Base-by-base conservation (phyloP, 495 filamentous ascomycete genomes). In the Lophium mytilinum region DNA sequence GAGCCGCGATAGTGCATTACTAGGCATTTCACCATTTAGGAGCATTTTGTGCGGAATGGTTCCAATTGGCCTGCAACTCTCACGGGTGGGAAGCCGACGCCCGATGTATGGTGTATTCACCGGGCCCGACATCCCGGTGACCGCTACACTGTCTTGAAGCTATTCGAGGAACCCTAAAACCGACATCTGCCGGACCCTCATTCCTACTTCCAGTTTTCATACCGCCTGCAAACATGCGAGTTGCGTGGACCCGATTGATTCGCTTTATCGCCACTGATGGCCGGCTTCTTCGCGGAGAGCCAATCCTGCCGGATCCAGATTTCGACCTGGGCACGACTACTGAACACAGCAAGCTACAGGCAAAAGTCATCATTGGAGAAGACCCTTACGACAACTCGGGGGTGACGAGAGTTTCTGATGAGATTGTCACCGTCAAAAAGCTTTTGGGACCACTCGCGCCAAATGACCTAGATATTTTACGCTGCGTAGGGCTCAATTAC, bases 181-280 rank as follows among this genome's bases (percentile, higher is more conserved):
- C 24, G 24, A 30, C 2, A 30, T 30, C 24, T 30, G 24, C 24
- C 24, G 24, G 24, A 30, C 6, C 6, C 6, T 30, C 2, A 30
- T 30, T 2, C 24, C 2, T 2, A 30, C 6, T 3, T 30, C 24
- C 24, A 30, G 24, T 30, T 30, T 6, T 6, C 24, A 30, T 30
- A 30, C 24, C 2, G 24, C 24, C 24, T 30, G 3, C 24, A 6
- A 30, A 30, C 3, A 30, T 30, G 24, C 24, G 24, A 30, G 24
- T 30, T 6, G 17, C 21, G 21, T 80, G 77, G 77, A 60, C 72
- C 58, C 72, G 77, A 50, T 67, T 79, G 0, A 76, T 80, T 51
- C 74, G 77, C 33, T 80, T 79, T 60, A 68, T 70, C 9, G 71
- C 74, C 14, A 71, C 70, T 3, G 73, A 77, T 9, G 74, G 77